Percentiles rank a stretch among this genome's conserved stretches.
Evolutionary conservation across 129 eudicot genomes (phyloP).

Genomic region (Heracleum sosnowskyi): DNA sequence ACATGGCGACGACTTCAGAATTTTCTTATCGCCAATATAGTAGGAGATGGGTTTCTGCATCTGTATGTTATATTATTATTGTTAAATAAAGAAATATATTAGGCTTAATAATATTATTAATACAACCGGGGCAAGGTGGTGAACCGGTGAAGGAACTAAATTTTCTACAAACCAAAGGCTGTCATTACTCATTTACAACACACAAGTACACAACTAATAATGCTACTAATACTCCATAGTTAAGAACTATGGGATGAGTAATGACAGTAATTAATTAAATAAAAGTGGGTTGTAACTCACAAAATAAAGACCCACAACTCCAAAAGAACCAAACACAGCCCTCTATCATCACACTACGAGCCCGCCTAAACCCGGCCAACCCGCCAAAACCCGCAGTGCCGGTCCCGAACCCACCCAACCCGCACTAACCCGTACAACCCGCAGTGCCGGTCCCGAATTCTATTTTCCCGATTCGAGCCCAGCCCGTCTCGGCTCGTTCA

Average conservation of each 20-base stretch:
- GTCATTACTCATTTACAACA: conserved; percentile 5
- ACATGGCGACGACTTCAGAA: too few relatives aligned
- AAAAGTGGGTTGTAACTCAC: conserved; percentile 15
- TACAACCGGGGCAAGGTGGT: background rate
- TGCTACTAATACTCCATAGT: background rate
- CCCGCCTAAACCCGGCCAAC: too few relatives aligned
- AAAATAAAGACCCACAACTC: conserved; percentile 27
- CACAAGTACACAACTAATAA: background rate
- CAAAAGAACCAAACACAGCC: background rate
- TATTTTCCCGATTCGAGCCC: too few relatives aligned
- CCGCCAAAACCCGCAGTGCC: too few relatives aligned
- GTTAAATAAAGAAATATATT: background rate
- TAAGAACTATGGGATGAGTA: conserved; percentile 7
- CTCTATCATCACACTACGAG: background rate
- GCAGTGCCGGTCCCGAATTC: too few relatives aligned
- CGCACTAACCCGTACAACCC: too few relatives aligned
- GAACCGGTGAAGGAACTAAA: background rate
- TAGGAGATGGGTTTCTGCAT: background rate
- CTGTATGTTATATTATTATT: too few relatives aligned
- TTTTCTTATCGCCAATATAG: too few relatives aligned
- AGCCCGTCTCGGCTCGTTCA: too few relatives aligned
- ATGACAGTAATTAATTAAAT: background rate
- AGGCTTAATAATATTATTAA: background rate
- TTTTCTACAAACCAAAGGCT: background rate
- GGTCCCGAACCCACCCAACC: too few relatives aligned